Base-by-base conservation (phyloP, 2,329 filamentous ascomycete species). In the Claviceps spartinae region DNA sequence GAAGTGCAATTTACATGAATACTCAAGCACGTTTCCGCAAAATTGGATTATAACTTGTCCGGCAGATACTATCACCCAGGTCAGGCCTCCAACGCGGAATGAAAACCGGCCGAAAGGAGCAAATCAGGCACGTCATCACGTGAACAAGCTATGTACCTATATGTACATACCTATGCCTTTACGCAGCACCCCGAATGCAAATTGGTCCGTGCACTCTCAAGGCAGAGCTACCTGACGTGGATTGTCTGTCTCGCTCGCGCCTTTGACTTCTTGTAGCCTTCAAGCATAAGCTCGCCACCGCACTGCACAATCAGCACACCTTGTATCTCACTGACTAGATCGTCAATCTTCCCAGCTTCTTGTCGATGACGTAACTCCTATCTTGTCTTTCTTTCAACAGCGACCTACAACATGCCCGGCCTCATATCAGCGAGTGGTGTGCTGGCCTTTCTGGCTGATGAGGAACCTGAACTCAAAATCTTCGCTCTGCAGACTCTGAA, bases 401-500 rank as follows among this genome's bases (percentile, higher is more conserved):
- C 50, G 40, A 45, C 22, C 8, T 46, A 45, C 44, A 74, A 63
- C 55, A 98, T 97, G 93, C 87, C 93, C 67, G 88, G 87, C 67
- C 80, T 97, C 67, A 88, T 90, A 64, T 96, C 91, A 61, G 93
- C 93, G 60, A 91, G 88, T 60, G 93, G 93, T 69, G 83, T 98
- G 54, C 81, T 98, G 66, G 91, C 89, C 73, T 96, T 96, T 70
- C 81, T 98, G 57, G 86, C 88, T 60, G 93, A 98, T 67, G 89
- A 94, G 62, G 93, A 97, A 71, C 81, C 86, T 53, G 88, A 95
- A 70, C 83, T 98, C 69, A 90, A 89, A 76, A 82, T 91, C 61
- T 98, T 96, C 67, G 93, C 93, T 59, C 78, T 98, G 60, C 87
- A 95, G 73, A 90, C 88, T 60, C 81, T 98, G 64, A 95, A 98